These are phyloP conservation scores for Fusarium mexicanum DNA, from an alignment of 2,329 filamentous ascomycete species.

Conservation along the genomic window DNA sequence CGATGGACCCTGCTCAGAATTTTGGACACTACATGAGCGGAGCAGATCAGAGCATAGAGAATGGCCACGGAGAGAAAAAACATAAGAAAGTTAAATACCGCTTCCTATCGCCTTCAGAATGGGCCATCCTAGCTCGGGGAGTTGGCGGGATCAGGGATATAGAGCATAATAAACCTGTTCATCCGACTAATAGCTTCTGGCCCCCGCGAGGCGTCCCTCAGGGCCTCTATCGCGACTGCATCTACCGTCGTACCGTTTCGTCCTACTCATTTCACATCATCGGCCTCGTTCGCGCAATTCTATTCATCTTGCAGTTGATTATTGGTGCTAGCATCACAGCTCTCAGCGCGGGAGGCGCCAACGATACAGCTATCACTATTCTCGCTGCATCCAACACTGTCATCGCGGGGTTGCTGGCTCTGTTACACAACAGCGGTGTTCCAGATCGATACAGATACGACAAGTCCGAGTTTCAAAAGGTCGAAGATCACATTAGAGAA, in stretches of 20 bases:
- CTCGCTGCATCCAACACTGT: slow-evolving; percentile 62
- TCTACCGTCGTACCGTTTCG: slow-evolving; percentile 56
- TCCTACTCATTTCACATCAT: slow-evolving; percentile 56
- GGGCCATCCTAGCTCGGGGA: slow-evolving; percentile 58
- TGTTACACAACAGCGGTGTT: slow-evolving; percentile 64
- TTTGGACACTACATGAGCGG: background rate
- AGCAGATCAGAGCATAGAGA: background rate
- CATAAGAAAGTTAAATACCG: slow-evolving; percentile 43
- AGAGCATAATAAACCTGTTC: slow-evolving; percentile 55
- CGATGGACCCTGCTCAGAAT: background rate
- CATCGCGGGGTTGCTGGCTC: slow-evolving; percentile 59
- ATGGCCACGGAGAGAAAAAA: background rate
- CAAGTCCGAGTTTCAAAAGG: slow-evolving; percentile 58
- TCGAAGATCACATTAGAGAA: slow-evolving; percentile 62
- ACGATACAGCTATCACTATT: slow-evolving; percentile 56
- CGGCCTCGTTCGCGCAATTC: slow-evolving; percentile 54
- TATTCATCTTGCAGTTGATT: slow-evolving; percentile 61
- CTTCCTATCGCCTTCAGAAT: slow-evolving; percentile 56
- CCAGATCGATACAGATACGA: slow-evolving; percentile 62
- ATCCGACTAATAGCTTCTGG: slow-evolving; percentile 56
- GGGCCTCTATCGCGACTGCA: slow-evolving; percentile 61
- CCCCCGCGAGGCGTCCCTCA: slow-evolving; percentile 58
- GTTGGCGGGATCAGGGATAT: slow-evolving; percentile 57
- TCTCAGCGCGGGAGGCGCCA: slow-evolving; percentile 55
- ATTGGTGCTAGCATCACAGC: slow-evolving; percentile 61